These are phyloP conservation scores for Peronospora belbahrii DNA, from an alignment of 352 stramenopile genomes.

Conservation along the genomic window DNA sequence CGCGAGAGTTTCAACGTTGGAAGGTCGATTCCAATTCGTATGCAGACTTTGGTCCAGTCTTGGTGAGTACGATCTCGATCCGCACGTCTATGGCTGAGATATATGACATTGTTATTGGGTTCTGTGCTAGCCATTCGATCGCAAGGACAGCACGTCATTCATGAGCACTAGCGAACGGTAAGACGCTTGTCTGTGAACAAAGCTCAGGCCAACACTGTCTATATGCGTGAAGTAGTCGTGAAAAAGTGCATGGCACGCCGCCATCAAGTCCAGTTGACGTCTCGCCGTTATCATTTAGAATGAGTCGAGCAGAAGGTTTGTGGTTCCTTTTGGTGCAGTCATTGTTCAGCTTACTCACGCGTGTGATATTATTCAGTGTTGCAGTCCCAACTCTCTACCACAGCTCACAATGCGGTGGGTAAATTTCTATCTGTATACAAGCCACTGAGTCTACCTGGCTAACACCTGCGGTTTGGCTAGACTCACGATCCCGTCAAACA, in stretches of 20 bases:
- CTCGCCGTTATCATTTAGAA: conserved; percentile 23
- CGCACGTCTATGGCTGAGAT: neutral
- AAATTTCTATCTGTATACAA: neutral
- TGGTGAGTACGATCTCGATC: conserved; percentile 5
- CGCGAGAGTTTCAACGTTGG: conserved; percentile 5
- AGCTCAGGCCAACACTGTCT: conserved; percentile 1
- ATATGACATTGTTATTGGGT: conserved; percentile 1
- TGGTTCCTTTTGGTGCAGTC: neutral
- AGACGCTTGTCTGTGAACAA: too few species aligned
- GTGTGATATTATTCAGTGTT: conserved; percentile 12
- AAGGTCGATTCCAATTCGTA: conserved; percentile 3
- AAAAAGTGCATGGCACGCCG: neutral
- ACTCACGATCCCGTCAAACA: neutral
- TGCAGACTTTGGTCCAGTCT: conserved; percentile 3
- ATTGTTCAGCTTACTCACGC: neutral
- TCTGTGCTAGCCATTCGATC: conserved; percentile 8
- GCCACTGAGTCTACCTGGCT: neutral
- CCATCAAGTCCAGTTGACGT: conserved; percentile 8
- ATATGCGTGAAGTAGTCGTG: neutral
- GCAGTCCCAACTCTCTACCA: conserved; percentile 19
- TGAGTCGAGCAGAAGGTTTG: conserved; percentile 28
- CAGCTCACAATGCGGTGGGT: neutral
- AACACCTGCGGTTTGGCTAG: conserved; percentile 1
- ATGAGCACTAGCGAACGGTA: conserved; percentile 4
- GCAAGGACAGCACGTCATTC: neutral